A percentile compares a stretch with the other conserved stretches of the same genome.
Evolutionary conservation across 2,329 filamentous ascomycete species (phyloP).

Genomic region (Davidsoniella neocaledoniae): DNA sequence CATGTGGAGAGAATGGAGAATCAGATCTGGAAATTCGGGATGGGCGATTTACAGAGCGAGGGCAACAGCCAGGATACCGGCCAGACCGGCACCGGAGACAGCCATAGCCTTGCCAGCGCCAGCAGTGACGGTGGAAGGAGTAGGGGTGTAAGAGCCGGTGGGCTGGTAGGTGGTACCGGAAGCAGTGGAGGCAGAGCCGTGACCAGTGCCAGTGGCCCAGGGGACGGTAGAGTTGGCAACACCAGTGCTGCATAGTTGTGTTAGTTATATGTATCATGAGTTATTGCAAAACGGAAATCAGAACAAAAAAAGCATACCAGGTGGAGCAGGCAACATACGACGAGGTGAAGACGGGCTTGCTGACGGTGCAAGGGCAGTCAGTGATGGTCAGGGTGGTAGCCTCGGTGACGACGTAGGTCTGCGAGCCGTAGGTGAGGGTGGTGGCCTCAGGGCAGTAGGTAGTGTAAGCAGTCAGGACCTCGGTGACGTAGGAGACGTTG

Average conservation of each 20-base stretch:
- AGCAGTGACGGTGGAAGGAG: constrained; percentile 25
- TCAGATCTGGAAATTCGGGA: no score
- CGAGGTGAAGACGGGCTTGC: constrained; percentile 38
- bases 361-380: constrained; percentile 54
- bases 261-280: not conserved
- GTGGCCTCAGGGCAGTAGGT: constrained; percentile 59
- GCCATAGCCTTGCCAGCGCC: constrained; percentile 39
- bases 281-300: not conserved
- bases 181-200: constrained; percentile 16
- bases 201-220: constrained; percentile 4
- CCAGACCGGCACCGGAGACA: constrained; percentile 41
- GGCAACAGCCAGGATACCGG: constrained; percentile 35
- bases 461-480: constrained; percentile 47
- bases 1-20: not conserved
- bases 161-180: constrained; percentile 18
- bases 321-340: constrained; percentile 35
- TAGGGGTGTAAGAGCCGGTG: constrained; percentile 16
- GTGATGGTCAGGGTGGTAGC: constrained; percentile 55
- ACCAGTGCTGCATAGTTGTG: constrained; percentile 6
- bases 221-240: constrained; percentile 15
- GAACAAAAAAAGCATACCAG: constrained; percentile 26
- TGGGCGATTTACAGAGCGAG: constrained; percentile 39
- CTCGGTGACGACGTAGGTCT: constrained; percentile 53
- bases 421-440: constrained; percentile 42
- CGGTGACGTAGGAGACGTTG: constrained; percentile 43